Base-by-base conservation (phyloP, 208 protist species). In the Acanthamoeba triangularis region DNA sequence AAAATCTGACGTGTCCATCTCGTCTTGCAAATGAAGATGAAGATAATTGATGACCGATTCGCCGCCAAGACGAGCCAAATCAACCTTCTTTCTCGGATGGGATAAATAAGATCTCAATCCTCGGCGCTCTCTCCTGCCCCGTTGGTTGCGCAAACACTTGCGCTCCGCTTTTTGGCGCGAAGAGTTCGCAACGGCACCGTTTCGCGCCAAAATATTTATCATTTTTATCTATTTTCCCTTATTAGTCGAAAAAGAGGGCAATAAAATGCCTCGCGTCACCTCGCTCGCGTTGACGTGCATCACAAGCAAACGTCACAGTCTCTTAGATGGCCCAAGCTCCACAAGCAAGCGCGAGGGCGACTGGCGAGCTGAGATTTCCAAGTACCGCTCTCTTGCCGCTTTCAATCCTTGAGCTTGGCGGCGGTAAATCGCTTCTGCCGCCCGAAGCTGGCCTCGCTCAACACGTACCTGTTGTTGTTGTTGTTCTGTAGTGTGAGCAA, bases 391-490 rank as follows among this genome's bases (percentile, higher is more conserved):
- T 41, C 37, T 41, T 41, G 37, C 37, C 3, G 2, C 37, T 41
- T 41, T 41, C 37, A 41, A 41, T 41, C 78, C 47, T 61, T 87
- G n/a, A 87, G 52, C 78, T 61, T 87, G 49, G 78, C 30, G 28
- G 78, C 78, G 3, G 78, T n/a, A n/a, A 33, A 87, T 16, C 78
- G 41, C 49, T 61, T 87, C 78, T 87, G 78, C n/a, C 78, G 78
- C n/a, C 78, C 78, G n/a, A 87, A 87, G 78, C 78, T 87, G 5
- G 78, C 78, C 2, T 87, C 78, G 78, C 30, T 87, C 47, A 87
- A 25, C n/a, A 87, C 78, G 49, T 63, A 54, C 25, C 78, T 87
- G 49, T 20, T 30, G 23, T 25, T 20, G 8, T 8, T 69, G 8
- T 69, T n/a, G 63, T n/a, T 49, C 37, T 14, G 37, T 47, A 72